These are phyloP conservation scores for Bidens hawaiensis DNA, from an alignment of 140 eudicot genomes.

Conservation along the genomic window DNA sequence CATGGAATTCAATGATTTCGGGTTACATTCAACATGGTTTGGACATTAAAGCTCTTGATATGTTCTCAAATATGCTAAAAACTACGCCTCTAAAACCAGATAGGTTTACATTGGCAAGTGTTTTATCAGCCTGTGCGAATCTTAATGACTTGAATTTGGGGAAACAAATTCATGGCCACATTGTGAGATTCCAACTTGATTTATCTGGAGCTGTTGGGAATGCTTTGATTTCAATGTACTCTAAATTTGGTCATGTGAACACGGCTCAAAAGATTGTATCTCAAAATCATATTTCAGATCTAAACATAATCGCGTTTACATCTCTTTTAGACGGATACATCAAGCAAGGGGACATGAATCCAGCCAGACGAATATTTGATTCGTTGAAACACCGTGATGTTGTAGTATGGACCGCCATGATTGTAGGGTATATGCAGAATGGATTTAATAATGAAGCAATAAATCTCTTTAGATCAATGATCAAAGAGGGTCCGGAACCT, in stretches of 20 bases:
- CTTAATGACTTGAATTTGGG: slow-evolving; percentile 30
- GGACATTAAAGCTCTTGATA: slow-evolving; percentile 32
- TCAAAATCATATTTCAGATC: slow-evolving; percentile 22
- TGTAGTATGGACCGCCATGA: slow-evolving; percentile 66
- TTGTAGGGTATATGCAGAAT: slow-evolving; percentile 53
- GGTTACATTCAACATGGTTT: slow-evolving; percentile 50
- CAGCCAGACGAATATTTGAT: slow-evolving; percentile 46
- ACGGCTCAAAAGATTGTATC: slow-evolving; percentile 35
- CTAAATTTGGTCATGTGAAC: slow-evolving; percentile 40
- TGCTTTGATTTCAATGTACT: slow-evolving; percentile 52
- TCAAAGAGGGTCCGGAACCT: slow-evolving; percentile 38
- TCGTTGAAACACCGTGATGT: slow-evolving; percentile 42
- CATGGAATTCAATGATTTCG: slow-evolving; percentile 61
- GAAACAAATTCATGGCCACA: slow-evolving; percentile 43
- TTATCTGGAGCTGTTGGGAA: slow-evolving; percentile 49
- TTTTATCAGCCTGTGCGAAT: slow-evolving; percentile 49
- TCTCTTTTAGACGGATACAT: slow-evolving; percentile 48
- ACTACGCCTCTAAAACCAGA: slow-evolving; percentile 32
- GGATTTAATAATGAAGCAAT: slow-evolving; percentile 47
- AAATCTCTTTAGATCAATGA: slow-evolving; percentile 41
- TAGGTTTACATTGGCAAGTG: slow-evolving; percentile 49
- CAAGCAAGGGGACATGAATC: slow-evolving; percentile 41
- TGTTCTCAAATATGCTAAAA: slow-evolving; percentile 41
- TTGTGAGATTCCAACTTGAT: slow-evolving; percentile 33
- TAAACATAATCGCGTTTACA: slow-evolving; percentile 51